A percentile compares a stretch with the other conserved stretches of the same genome.
Evolutionary conservation across 441 rosid species (phyloP).

Genomic region (Pelargonium myrrhifolium): DNA sequence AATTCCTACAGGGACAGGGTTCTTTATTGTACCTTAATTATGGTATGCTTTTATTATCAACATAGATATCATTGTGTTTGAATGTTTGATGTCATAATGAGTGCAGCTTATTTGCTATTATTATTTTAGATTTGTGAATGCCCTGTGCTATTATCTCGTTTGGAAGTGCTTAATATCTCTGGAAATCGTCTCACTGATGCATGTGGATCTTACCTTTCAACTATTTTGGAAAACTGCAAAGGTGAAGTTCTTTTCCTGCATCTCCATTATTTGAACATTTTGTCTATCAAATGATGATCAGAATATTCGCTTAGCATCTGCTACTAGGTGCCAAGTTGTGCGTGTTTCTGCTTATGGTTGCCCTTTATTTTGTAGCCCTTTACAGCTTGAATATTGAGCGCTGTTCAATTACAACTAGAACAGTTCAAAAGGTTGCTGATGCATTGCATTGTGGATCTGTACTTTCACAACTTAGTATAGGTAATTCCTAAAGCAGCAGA

Average conservation of each 20-base stretch:
- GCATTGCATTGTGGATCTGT: conserved; percentile 51
- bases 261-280: conserved; percentile 13
- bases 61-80: conserved; percentile 6
- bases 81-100: conserved; percentile 10
- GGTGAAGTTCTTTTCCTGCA: conserved; percentile 33
- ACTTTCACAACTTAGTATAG: conserved; percentile 75
- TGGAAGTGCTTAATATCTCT: conserved; percentile 87
- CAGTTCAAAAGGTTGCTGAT: conserved; percentile 74
- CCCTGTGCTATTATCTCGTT: conserved; percentile 69
- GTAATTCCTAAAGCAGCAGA: conserved; percentile 29
- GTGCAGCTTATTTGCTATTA: conserved; percentile 1
- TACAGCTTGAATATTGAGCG: conserved; percentile 74
- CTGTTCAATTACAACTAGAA: conserved; percentile 87
- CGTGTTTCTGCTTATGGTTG: conserved; percentile 7
- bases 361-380: conserved; percentile 46
- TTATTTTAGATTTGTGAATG: conserved; percentile 83
- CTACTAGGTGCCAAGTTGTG: background rate
- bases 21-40: background rate
- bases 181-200: conserved; percentile 96
- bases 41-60: conserved; percentile 4
- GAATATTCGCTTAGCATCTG: background rate
- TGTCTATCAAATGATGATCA: background rate
- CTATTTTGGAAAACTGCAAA: conserved; percentile 75
- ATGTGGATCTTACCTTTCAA: conserved; percentile 87
- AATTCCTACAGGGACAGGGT: background rate